phyloP scores from a whole-genome alignment of 225 moss, liverwort and hornwort species.

The Sphagnum contortum region DNA sequence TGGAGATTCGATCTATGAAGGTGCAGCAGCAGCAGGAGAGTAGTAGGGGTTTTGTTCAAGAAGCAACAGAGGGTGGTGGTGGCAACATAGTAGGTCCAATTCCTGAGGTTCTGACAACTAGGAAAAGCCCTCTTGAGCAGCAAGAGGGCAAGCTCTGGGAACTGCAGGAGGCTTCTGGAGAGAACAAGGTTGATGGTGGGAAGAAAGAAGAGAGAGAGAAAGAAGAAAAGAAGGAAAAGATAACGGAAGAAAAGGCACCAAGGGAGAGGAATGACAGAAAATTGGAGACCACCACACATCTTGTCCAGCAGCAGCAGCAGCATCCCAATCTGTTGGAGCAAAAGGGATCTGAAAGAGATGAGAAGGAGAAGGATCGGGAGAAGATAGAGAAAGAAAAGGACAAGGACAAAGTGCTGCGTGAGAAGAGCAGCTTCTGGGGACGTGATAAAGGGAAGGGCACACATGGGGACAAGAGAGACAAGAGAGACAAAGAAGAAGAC shows the following conservation, averaged over 20 bases:
- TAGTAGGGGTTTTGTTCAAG: too few species aligned
- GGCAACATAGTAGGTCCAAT: too few species aligned
- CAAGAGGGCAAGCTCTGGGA: too few species aligned
- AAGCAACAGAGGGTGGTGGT: too few species aligned
- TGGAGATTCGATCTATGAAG: too few species aligned
- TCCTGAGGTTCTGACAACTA: too few species aligned
- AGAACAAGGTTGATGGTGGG: neutral
- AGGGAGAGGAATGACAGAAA: conserved; percentile 12
- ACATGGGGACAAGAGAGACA: conserved; percentile 43
- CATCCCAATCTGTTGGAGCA: too few species aligned
- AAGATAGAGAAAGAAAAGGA: conserved; percentile 15
- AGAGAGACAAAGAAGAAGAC: conserved; percentile 57
- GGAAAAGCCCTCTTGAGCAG: too few species aligned
- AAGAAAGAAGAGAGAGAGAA: conserved; percentile 32
- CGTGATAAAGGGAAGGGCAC: conserved; percentile 42
- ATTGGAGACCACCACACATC: conserved; percentile 3
- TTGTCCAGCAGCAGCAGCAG: neutral
- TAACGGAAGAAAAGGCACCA: neutral
- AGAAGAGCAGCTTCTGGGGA: conserved; percentile 21
- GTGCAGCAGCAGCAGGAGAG: too few species aligned
- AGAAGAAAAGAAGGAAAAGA: conserved; percentile 45
- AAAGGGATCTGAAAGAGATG: conserved; percentile 33
- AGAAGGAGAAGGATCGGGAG: conserved; percentile 45
- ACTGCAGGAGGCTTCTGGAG: too few species aligned
- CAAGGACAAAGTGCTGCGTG: conserved; percentile 25